Conservation (phyloP, 2,329 filamentous ascomycete species). For the Xylogone sp. region DNA sequence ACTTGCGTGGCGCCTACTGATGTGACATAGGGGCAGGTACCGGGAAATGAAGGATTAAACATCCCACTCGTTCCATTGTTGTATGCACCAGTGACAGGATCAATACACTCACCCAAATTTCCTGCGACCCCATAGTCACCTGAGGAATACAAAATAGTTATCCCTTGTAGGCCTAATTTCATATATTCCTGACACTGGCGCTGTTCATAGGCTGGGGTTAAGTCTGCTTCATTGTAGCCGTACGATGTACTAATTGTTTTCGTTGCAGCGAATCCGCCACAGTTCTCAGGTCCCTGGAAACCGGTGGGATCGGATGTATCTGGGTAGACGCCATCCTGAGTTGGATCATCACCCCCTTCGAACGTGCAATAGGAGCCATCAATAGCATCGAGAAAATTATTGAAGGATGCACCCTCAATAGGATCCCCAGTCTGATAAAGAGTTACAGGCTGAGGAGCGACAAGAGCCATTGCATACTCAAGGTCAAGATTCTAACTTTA, state of each 20-base stretch:
- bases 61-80: constrained; percentile 18
- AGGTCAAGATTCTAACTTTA: constrained; percentile 43
- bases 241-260: constrained; percentile 55
- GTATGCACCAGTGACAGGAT: neutral
- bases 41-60: constrained; percentile 44
- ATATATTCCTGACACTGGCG: constrained; percentile 53
- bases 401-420: constrained; percentile 37
- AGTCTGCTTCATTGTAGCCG: constrained; percentile 45
- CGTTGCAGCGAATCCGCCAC: constrained; percentile 30
- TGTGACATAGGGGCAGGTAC: constrained; percentile 44
- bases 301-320: constrained; percentile 23
- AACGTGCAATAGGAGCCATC: constrained; percentile 45
- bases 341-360: neutral
- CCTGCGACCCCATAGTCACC: constrained; percentile 45
- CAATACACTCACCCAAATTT: constrained; percentile 32
- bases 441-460: constrained; percentile 46
- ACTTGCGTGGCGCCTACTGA: constrained; percentile 50
- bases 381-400: constrained; percentile 44
- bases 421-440: constrained; percentile 41
- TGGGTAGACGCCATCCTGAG: constrained; percentile 28
- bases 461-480: constrained; percentile 48
- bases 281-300: constrained; percentile 33
- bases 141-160: constrained; percentile 44
- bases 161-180: constrained; percentile 49
- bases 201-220: constrained; percentile 42